Evolutionary conservation across 2,329 filamentous ascomycete genomes (phyloP).

Genomic region (Aphanocladium album): DNA sequence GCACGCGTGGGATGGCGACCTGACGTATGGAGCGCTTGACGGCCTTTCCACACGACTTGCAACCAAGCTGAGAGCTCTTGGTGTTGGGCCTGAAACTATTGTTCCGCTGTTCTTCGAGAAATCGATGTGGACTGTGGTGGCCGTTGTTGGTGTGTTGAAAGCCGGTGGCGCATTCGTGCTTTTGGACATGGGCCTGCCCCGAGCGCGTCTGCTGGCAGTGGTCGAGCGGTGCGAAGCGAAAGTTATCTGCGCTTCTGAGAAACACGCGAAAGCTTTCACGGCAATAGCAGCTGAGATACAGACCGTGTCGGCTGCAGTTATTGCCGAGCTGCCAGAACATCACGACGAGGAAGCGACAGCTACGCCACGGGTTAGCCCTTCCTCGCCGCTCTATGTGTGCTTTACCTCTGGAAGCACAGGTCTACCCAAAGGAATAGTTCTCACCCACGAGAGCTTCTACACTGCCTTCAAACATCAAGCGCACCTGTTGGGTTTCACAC

Average conservation of each 20-base stretch:
- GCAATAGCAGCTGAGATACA: neutral
- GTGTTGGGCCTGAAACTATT: neutral
- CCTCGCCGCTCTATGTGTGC: conserved; percentile 32
- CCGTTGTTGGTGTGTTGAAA: conserved; percentile 24
- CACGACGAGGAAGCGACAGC: neutral
- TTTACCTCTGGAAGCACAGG: conserved; percentile 51
- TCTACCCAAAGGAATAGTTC: conserved; percentile 35
- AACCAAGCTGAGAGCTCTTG: neutral
- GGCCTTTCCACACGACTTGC: conserved; percentile 4
- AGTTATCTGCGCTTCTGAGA: conserved; percentile 4
- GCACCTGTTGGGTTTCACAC: neutral
- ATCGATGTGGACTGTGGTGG: conserved; percentile 22
- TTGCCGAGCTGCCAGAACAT: neutral
- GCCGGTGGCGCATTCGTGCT: conserved; percentile 28
- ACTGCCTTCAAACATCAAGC: conserved; percentile 19
- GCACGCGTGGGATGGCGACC: conserved; percentile 18
- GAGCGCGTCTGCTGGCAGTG: neutral
- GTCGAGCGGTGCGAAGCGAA: neutral
- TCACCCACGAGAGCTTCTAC: conserved; percentile 7
- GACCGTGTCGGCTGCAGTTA: neutral
- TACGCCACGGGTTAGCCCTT: neutral
- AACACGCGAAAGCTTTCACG: neutral
- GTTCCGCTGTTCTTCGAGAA: conserved; percentile 27
- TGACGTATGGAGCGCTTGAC: conserved; percentile 18
- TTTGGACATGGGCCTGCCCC: conserved; percentile 20